phyloP scores from a whole-genome alignment of 2,329 filamentous ascomycete genomes.

The Beauveria sp. region DNA sequence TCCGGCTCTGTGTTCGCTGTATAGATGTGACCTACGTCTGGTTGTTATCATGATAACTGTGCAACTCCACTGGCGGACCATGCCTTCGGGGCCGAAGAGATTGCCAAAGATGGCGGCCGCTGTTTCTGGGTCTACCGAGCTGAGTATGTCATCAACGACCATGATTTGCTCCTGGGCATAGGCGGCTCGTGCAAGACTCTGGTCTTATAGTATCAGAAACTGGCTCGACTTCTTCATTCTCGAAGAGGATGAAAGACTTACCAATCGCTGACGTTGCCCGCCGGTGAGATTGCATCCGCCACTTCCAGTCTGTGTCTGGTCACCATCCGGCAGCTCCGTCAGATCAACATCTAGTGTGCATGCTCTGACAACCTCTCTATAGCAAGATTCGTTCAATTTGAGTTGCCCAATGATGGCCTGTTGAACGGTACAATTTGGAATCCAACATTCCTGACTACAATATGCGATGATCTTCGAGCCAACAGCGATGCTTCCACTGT shows the following conservation, averaged over 20 bases:
- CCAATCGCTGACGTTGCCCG: slow-evolving; percentile 1
- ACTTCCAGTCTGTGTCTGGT: not conserved
- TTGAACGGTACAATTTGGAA: too few relatives aligned
- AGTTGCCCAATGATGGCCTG: not conserved
- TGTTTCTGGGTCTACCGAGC: not conserved
- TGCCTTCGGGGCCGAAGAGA: not conserved
- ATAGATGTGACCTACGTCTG: not conserved
- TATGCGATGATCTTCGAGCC: too few relatives aligned
- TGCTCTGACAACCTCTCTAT: not conserved
- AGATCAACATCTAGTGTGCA: not conserved
- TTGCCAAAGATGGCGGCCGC: not conserved
- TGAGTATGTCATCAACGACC: slow-evolving; percentile 1
- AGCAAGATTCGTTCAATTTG: not conserved
- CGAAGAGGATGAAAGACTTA: not conserved
- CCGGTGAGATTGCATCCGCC: slow-evolving; percentile 1
- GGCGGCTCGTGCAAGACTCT: not conserved
- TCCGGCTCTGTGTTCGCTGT: not conserved
- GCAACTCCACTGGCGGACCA: not conserved
- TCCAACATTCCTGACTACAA: too few relatives aligned
- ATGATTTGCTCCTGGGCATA: not conserved
- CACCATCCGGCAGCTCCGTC: not conserved
- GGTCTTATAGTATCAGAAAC: not conserved
- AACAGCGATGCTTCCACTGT: too few relatives aligned
- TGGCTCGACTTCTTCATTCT: not conserved
- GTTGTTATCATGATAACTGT: slow-evolving; percentile 3